Evolutionary conservation across 2,329 filamentous ascomycete genomes (phyloP).

Genomic region (Aureobasidium sp.): DNA sequence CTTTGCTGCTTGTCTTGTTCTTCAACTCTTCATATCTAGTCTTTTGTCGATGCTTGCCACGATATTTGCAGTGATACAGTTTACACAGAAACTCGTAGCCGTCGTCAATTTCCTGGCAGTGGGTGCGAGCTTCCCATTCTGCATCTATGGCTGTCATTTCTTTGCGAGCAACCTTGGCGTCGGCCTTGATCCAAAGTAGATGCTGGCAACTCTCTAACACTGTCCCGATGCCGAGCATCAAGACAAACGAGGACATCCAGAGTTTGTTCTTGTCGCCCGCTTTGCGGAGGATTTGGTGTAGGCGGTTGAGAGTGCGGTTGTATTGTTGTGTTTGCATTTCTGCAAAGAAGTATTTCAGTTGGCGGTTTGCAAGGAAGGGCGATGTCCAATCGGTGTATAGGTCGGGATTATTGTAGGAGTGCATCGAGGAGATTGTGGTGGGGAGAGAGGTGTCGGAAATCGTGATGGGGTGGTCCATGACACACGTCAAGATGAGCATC

Average conservation of each 20-base stretch:
- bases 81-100: conserved; percentile 37
- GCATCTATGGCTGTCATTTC: conserved; percentile 24
- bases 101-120: conserved; percentile 38
- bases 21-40: conserved; percentile 13
- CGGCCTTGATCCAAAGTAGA: conserved; percentile 36
- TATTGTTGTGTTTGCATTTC: conserved; percentile 36
- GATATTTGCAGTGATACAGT: conserved; percentile 42
- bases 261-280: conserved; percentile 34
- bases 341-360: conserved; percentile 44
- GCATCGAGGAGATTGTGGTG: conserved; percentile 31
- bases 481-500: conserved; percentile 41
- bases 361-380: conserved; percentile 40
- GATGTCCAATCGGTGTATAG: conserved; percentile 20
- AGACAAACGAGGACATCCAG: conserved; percentile 40
- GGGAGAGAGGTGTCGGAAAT: conserved; percentile 34
- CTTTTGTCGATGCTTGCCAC: conserved; percentile 26
- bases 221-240: conserved; percentile 41
- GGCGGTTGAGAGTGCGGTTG: conserved; percentile 36
- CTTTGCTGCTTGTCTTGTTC: not conserved
- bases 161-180: conserved; percentile 30
- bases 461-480: conserved; percentile 41
- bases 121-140: conserved; percentile 27
- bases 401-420: conserved; percentile 25
- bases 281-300: conserved; percentile 39
- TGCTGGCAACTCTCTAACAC: conserved; percentile 41